Evolutionary conservation across 163 green algal genomes (phyloP).

Genomic region (Smithsoniella earleae): DNA sequence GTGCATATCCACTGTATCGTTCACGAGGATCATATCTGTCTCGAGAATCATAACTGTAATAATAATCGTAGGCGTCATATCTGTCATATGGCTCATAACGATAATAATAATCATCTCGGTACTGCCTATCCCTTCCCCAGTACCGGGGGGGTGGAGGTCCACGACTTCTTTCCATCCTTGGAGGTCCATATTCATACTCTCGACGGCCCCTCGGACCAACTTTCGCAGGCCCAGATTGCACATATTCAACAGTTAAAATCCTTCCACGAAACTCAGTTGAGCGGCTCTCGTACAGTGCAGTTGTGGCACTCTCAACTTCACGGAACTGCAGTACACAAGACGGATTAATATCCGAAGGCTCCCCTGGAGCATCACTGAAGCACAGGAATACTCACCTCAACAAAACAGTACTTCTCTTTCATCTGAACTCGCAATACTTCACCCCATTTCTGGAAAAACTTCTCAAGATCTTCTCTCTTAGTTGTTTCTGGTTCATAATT

Average conservation of each 20-base stretch:
- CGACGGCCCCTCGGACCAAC: not conserved
- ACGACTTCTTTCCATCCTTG: not conserved
- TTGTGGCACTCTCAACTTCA: not conserved
- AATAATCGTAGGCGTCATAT: slow-evolving; percentile 26
- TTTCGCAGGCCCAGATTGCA: slow-evolving; percentile 3
- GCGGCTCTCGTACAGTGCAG: not conserved
- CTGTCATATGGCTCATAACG: slow-evolving; percentile 23
- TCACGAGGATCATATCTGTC: slow-evolving; percentile 9
- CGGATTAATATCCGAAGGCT: too few relatives aligned
- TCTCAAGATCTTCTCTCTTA: slow-evolving; percentile 8
- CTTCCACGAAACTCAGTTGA: slow-evolving; percentile 6
- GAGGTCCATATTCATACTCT: not conserved
- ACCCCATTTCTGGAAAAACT: slow-evolving; percentile 6
- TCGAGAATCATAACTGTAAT: slow-evolving; percentile 1
- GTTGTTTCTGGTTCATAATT: slow-evolving; percentile 25
- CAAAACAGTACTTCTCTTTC: slow-evolving; percentile 27
- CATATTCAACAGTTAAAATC: slow-evolving; percentile 25
- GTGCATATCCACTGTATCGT: not conserved
- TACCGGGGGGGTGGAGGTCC: not conserved
- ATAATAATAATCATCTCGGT: not conserved
- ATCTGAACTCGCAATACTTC: not conserved
- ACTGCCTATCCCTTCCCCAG: not conserved
- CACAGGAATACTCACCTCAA: not conserved
- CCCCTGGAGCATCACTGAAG: too few relatives aligned
- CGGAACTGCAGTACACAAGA: slow-evolving; percentile 20